Conservation (phyloP, 2,329 filamentous ascomycete species). For the Phialophora tarda region DNA sequence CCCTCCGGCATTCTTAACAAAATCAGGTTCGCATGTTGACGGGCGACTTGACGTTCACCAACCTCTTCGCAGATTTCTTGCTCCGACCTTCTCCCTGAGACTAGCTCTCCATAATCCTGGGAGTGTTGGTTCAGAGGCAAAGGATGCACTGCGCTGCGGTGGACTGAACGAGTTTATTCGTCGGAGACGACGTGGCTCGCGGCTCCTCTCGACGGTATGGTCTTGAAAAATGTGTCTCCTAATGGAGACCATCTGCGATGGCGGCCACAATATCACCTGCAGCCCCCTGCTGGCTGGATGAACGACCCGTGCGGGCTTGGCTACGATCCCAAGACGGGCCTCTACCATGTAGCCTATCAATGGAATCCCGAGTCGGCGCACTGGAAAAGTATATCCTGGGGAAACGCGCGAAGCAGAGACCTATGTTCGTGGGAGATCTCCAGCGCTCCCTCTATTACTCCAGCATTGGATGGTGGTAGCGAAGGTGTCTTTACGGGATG, state of each 20-base stretch:
- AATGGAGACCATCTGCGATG: conserved; percentile 1
- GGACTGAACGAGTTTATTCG: not conserved
- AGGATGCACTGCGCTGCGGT: not conserved
- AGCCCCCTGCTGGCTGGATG: conserved; percentile 49
- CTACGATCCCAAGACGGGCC: conserved; percentile 47
- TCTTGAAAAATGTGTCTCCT: not conserved
- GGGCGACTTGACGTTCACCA: not conserved
- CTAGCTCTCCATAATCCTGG: not conserved
- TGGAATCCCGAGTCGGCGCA: conserved; percentile 51
- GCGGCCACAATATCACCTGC: conserved; percentile 47
- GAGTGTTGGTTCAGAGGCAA: not conserved
- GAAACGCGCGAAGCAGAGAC: conserved; percentile 47
- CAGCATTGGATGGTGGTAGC: conserved; percentile 46
- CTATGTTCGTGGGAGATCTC: conserved; percentile 47
- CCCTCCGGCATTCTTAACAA: not conserved
- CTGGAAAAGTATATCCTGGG: conserved; percentile 54
- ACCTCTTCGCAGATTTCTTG: too few relatives aligned
- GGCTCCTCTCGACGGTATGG: not conserved
- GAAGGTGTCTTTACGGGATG: conserved; percentile 52
- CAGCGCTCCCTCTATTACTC: conserved; percentile 43
- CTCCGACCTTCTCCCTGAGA: not conserved
- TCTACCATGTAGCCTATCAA: conserved; percentile 52
- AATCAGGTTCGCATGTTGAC: not conserved
- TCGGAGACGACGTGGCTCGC: not conserved
- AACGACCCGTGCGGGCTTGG: conserved; percentile 53